These are phyloP conservation scores for Pezicula neosporulosa DNA, from an alignment of 2,329 filamentous ascomycete species.

Conservation along the genomic window DNA sequence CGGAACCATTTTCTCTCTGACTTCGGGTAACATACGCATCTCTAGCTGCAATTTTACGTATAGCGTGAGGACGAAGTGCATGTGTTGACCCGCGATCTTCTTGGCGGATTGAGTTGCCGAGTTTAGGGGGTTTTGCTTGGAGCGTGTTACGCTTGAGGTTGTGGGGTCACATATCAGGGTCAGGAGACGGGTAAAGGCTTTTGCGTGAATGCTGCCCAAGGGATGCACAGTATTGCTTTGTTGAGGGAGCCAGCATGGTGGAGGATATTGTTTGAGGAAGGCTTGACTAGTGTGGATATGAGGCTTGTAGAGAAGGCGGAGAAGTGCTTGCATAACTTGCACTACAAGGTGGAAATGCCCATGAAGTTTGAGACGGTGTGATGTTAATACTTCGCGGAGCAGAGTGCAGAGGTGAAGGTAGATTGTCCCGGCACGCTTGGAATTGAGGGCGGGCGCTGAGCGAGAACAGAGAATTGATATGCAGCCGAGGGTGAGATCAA, in stretches of 20 bases:
- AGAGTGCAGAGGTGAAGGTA: slow-evolving; percentile 42
- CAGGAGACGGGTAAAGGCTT: slow-evolving; percentile 50
- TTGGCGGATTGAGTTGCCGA: slow-evolving; percentile 60
- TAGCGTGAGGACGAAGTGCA: slow-evolving; percentile 56
- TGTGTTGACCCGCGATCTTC: slow-evolving; percentile 56
- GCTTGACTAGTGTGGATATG: slow-evolving; percentile 24
- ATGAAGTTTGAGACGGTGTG: slow-evolving; percentile 57
- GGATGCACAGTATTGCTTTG: slow-evolving; percentile 16
- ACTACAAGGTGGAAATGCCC: slow-evolving; percentile 60
- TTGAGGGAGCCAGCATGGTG: slow-evolving; percentile 33
- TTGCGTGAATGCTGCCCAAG: slow-evolving; percentile 41
- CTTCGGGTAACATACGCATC: slow-evolving; percentile 42
- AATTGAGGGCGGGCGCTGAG: slow-evolving; percentile 16
- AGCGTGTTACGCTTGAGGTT: slow-evolving; percentile 49
- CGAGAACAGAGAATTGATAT: slow-evolving; percentile 28
- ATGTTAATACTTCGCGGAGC: slow-evolving; percentile 52
- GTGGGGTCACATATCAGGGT: slow-evolving; percentile 59
- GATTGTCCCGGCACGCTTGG: slow-evolving; percentile 18
- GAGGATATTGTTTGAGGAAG: slow-evolving; percentile 18
- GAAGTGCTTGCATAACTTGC: slow-evolving; percentile 50
- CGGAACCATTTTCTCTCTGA: slow-evolving; percentile 53
- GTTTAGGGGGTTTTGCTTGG: slow-evolving; percentile 42
- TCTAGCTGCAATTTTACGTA: slow-evolving; percentile 62
- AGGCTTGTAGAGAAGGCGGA: slow-evolving; percentile 46
- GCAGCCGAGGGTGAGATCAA: slow-evolving; percentile 28